A percentile compares a stretch with the other conserved stretches of the same genome.
Evolutionary conservation across 495 filamentous ascomycete species (phyloP).

Genomic region (Podospora bellae-mahoneyi): DNA sequence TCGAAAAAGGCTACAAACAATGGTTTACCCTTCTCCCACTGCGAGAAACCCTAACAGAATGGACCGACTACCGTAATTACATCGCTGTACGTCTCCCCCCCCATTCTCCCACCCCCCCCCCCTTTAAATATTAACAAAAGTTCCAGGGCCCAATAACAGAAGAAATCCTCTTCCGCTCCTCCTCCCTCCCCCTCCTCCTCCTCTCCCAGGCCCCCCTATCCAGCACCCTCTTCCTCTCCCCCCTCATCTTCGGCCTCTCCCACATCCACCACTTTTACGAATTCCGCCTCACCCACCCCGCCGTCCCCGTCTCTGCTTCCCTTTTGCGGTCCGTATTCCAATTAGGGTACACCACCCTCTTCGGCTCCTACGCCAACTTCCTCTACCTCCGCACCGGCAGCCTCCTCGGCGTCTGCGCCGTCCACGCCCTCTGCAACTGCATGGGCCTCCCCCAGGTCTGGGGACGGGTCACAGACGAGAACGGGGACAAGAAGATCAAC

Average conservation of each 20-base stretch:
- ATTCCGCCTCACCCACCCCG: slow-evolving; percentile 76
- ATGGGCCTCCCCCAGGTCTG: slow-evolving; percentile 84
- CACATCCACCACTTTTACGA: slow-evolving; percentile 97
- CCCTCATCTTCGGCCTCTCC: slow-evolving; percentile 90
- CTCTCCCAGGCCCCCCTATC: slow-evolving; percentile 59
- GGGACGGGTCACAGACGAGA: slow-evolving; percentile 59
- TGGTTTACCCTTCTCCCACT: slow-evolving; percentile 50
- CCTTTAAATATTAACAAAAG: background rate
- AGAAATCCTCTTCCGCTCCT: slow-evolving; percentile 87
- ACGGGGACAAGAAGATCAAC: slow-evolving; percentile 15
- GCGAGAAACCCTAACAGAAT: slow-evolving; percentile 35
- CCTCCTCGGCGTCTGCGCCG: slow-evolving; percentile 64
- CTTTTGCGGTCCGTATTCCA: slow-evolving; percentile 74
- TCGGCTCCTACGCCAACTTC: slow-evolving; percentile 89
- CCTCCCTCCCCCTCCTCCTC: slow-evolving; percentile 76
- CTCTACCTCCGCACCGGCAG: slow-evolving; percentile 85
- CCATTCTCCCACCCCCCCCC: background rate
- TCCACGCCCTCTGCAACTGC: slow-evolving; percentile 90
- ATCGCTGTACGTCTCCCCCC: slow-evolving; percentile 41
- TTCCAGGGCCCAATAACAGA: slow-evolving; percentile 80
- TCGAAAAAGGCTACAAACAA: slow-evolving; percentile 65
- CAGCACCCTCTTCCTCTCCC: slow-evolving; percentile 70
- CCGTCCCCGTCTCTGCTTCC: slow-evolving; percentile 55
- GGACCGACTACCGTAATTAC: slow-evolving; percentile 57
- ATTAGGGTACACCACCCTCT: slow-evolving; percentile 87